Evolutionary conservation across 2,329 filamentous ascomycete species (phyloP).

Genomic region (Fonsecaea nubica): DNA sequence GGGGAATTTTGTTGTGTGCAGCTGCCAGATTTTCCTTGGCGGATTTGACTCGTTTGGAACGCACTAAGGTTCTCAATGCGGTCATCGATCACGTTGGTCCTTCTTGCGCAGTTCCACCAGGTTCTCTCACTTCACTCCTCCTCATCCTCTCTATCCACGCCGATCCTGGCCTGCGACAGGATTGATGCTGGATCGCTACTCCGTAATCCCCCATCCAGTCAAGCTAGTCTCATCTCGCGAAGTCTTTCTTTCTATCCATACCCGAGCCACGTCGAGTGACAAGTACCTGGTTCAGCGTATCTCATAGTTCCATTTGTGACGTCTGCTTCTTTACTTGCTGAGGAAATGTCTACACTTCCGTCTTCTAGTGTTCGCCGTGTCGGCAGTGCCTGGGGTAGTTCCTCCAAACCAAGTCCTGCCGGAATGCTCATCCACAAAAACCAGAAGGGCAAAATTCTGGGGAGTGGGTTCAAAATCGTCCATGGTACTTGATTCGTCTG

Average conservation of each 20-base stretch:
- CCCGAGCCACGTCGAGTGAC: neutral
- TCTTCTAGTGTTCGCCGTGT: constrained; percentile 29
- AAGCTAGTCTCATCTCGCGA: neutral
- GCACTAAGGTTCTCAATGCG: constrained; percentile 17
- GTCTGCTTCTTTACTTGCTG: neutral
- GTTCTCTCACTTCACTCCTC: neutral
- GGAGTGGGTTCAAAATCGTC: constrained; percentile 26
- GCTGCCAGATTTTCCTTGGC: constrained; percentile 27
- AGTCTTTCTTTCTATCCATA: neutral
- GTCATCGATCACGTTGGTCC: constrained; percentile 12
- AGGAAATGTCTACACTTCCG: constrained; percentile 21
- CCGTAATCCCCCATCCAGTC: neutral
- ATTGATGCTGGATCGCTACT: neutral
- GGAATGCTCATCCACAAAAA: constrained; percentile 31
- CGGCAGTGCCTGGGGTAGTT: constrained; percentile 15
- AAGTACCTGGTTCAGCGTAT: neutral
- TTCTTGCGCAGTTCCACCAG: neutral
- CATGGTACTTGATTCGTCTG: constrained; percentile 5
- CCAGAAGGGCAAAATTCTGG: constrained; percentile 28
- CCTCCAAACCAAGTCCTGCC: constrained; percentile 22
- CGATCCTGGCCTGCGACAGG: neutral
- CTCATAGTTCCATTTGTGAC: neutral
- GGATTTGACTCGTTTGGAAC: constrained; percentile 18
- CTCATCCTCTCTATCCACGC: neutral
- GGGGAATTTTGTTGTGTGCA: constrained; percentile 24